Percentiles rank a stretch among this genome's conserved stretches.
Conservation (phyloP, 148 eudicot species). For the Chenopodium quinoa region DNA sequence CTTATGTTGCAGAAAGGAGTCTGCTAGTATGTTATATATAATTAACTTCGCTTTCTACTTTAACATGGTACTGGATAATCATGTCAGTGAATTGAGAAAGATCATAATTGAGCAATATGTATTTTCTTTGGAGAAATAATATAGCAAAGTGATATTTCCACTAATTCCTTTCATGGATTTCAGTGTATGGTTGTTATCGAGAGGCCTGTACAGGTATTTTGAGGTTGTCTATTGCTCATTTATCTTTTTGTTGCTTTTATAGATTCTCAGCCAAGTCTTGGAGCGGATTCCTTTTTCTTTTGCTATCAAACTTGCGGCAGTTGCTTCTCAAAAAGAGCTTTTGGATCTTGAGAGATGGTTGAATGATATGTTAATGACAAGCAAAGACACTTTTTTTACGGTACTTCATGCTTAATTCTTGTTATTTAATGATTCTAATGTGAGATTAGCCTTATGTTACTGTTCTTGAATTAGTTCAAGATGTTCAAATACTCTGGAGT, state of each 20-base stretch:
- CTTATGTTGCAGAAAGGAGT: background rate
- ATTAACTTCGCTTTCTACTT: background rate
- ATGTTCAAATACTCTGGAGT: constrained; percentile 2
- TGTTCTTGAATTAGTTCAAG: background rate
- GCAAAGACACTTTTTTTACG: constrained; percentile 62
- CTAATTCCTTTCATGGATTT: background rate
- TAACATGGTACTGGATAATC: background rate
- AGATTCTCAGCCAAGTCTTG: constrained; percentile 70
- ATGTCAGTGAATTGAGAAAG: background rate
- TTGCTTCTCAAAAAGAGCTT: constrained; percentile 69
- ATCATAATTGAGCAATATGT: background rate
- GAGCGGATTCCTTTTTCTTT: constrained; percentile 68
- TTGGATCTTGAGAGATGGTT: constrained; percentile 89
- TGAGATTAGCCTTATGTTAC: background rate
- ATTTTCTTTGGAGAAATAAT: background rate
- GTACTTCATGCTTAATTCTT: constrained; percentile 35
- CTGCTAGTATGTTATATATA: background rate
- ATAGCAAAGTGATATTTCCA: background rate
- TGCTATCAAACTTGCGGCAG: constrained; percentile 68
- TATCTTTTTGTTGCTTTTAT: constrained; percentile 20
- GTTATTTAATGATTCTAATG: background rate
- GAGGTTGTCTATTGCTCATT: constrained; percentile 1
- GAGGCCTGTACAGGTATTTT: background rate
- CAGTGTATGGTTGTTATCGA: background rate
- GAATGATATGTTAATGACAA: constrained; percentile 45